Percentiles rank a stretch among this genome's conserved stretches.
Evolutionary conservation across 139 green algal genomes (phyloP).

Genomic region (Ettlia oleoabundans): DNA sequence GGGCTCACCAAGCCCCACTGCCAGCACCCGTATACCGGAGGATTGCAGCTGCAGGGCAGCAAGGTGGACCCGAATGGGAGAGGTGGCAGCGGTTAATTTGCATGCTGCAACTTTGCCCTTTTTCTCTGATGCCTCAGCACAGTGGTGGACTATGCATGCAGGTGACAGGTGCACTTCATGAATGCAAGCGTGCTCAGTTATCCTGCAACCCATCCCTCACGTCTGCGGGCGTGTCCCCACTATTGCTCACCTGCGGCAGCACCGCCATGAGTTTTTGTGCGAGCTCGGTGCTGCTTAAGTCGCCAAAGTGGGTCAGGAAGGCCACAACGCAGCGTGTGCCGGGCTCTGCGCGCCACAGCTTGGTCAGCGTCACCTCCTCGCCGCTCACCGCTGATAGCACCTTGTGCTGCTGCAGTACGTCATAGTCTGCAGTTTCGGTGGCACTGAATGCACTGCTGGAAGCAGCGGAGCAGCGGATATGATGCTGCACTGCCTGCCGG

Average conservation of each 20-base stretch:
- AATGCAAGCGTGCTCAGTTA: not conserved
- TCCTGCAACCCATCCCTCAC: not conserved
- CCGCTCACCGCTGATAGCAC: conserved; percentile 11
- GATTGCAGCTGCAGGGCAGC: conserved; percentile 33
- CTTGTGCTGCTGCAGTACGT: not conserved
- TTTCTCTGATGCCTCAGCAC: too few relatives aligned
- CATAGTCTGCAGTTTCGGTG: not conserved
- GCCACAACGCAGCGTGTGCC: conserved; percentile 43
- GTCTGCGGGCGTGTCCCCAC: not conserved
- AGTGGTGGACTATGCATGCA: too few relatives aligned
- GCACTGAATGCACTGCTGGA: not conserved
- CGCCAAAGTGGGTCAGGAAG: conserved; percentile 83
- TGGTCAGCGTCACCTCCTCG: conserved; percentile 3
- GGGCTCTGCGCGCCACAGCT: not conserved
- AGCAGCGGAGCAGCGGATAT: not conserved
- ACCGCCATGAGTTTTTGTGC: conserved; percentile 67
- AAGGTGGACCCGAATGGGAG: not conserved
- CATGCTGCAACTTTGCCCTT: too few relatives aligned
- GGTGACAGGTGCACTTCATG: too few relatives aligned
- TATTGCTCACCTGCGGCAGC: conserved; percentile 15
- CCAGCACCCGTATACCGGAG: conserved; percentile 48
- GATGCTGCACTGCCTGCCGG: not conserved
- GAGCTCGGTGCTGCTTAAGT: conserved; percentile 75
- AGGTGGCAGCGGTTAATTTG: not conserved
- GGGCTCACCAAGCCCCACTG: conserved; percentile 59